Base-by-base conservation (phyloP, 306 rosid genomes). In the Gastrolobium villosum region DNA sequence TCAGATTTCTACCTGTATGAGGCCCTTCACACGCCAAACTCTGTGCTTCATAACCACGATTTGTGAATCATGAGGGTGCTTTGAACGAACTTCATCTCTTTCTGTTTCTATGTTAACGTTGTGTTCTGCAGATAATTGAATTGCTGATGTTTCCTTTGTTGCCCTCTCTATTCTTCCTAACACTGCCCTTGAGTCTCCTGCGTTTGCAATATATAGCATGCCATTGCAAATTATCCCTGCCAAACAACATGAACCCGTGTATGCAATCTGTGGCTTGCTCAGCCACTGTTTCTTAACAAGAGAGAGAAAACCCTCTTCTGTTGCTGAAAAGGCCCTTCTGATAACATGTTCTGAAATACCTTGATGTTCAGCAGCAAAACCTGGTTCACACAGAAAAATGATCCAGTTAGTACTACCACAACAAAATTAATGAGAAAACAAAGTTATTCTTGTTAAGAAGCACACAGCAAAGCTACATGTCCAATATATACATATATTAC, bases 1-100 rank as follows among this genome's bases (percentile, higher is more conserved):
- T 53, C 43, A 11, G 63, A 53, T 20, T 34, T 4, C 13, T 84
- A 88, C 95, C 96, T 94, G 98, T 69, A 94, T 94, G 78, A 94
- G 77, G 81, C 98, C 98, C 72, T 94, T 94, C 10, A 94, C 97
- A 1, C 97, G 94, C 98, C 98, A 94, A 82, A 87, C 96, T 0
- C 65, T 85, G 82, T 90, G 94, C 45, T 88, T 90, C 62, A 79
- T 75, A 66, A 86, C 83, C 66, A 94, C 98, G 36, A 91, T 91
- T 44, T 91, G 86, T 9, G 97, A 77, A 81, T 94, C 98, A 37
- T 80, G 63, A 1, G 96, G 89, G 73, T 94, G 96, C 83, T 66
- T 74, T 5, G 81, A 63, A 49, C 84, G 75, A 65, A 94, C 76
- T 43, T 91, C 92, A 32, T 90, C 82, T 83, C 98, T 88, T 60